phyloP scores from a whole-genome alignment of 176 grass and related monocot species.

The Saccharum officinarum region DNA sequence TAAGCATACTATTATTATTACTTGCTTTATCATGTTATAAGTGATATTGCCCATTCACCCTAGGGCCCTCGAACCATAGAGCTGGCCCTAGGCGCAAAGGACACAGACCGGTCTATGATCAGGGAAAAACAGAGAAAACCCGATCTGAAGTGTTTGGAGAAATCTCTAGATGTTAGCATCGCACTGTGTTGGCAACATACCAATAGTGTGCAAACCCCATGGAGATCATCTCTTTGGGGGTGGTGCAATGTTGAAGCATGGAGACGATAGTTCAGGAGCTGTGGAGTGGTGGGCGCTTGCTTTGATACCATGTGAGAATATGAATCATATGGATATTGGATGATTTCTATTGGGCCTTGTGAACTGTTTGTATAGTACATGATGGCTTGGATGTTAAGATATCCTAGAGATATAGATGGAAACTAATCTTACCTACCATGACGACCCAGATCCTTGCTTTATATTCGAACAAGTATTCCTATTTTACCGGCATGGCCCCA shows the following conservation, averaged over 20 bases:
- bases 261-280: neutral
- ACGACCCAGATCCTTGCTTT: neutral
- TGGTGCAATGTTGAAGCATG: neutral
- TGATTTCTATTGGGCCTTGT: neutral
- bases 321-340: neutral
- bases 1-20: neutral
- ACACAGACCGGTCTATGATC: neutral
- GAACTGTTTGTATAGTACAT: neutral
- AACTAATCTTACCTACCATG: neutral
- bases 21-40: neutral
- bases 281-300: neutral
- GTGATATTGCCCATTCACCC: neutral
- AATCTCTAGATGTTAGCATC: neutral
- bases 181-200: neutral
- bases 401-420: neutral
- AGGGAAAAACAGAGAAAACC: neutral
- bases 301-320: neutral
- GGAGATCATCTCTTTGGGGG: neutral
- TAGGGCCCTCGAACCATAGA: neutral
- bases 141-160: neutral
- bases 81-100: neutral
- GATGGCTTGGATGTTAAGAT: neutral
- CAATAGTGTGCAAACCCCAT: neutral
- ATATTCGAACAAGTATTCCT: neutral
- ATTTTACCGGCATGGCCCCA: neutral